Percentiles rank a stretch among this genome's conserved stretches.
phyloP scores from a whole-genome alignment of 75 land plant genomes.

The Pseudotsuga menziesii region DNA sequence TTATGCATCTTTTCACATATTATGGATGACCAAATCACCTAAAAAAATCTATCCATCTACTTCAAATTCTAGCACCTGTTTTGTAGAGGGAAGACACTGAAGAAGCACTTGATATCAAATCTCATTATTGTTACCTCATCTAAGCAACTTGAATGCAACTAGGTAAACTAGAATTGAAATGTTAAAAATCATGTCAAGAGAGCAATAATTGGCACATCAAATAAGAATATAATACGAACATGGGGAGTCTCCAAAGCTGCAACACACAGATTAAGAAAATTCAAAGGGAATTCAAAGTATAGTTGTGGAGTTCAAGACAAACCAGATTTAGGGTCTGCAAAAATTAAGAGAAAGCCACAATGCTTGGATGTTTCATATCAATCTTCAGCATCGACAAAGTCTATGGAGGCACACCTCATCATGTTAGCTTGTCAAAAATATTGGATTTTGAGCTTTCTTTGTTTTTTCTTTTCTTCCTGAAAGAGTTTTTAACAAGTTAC shows the following conservation, averaged over 20 bases:
- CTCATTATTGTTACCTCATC: not conserved
- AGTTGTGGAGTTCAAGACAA: not conserved
- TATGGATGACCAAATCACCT: too few relatives aligned
- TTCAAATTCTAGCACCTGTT: too few relatives aligned
- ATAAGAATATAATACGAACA: too few relatives aligned
- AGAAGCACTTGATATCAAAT: slow-evolving; percentile 2
- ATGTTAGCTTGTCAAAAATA: not conserved
- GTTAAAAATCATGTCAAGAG: not conserved
- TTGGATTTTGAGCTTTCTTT: not conserved
- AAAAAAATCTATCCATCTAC: too few relatives aligned
- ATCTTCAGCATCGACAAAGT: not conserved
- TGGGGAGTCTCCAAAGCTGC: not conserved
- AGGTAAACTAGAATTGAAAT: not conserved
- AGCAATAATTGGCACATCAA: not conserved
- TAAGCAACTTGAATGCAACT: not conserved
- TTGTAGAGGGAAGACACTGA: not conserved
- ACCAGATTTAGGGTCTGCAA: not conserved
- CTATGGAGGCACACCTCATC: not conserved
- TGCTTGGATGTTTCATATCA: not conserved
- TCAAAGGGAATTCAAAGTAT: not conserved
- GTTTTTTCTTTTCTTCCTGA: not conserved
- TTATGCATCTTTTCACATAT: too few relatives aligned
- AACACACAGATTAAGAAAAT: not conserved
- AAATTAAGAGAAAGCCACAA: not conserved
- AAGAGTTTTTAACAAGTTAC: not conserved